phyloP scores from a whole-genome alignment of 169 alveolate species.

The Eimeria praecox region DNA sequence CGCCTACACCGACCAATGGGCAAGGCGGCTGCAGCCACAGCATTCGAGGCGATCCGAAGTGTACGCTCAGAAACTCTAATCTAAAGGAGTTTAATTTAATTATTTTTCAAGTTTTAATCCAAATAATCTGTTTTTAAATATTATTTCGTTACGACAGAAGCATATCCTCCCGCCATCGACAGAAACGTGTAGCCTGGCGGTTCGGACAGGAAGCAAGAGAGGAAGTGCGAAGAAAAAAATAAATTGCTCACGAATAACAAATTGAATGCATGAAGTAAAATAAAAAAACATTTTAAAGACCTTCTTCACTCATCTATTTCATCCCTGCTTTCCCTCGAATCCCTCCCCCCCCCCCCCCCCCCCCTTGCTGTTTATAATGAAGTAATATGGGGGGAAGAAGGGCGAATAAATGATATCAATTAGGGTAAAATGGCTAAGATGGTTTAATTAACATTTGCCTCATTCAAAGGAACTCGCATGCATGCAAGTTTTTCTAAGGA shows the following conservation, averaged over 20 bases:
- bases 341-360: too few relatives aligned
- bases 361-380: too few relatives aligned
- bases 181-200: not conserved
- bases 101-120: not conserved
- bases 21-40: not conserved
- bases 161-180: not conserved
- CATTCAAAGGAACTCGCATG: not conserved
- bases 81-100: not conserved
- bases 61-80: not conserved
- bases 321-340: not conserved
- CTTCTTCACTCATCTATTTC: not conserved
- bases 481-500: not conserved
- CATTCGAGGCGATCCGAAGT: not conserved
- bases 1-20: not conserved
- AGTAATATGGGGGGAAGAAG: too few relatives aligned
- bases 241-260: not conserved
- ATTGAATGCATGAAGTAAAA: not conserved
- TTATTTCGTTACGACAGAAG: not conserved
- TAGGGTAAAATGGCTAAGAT: not conserved
- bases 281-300: not conserved
- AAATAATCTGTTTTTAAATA: not conserved
- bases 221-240: not conserved
- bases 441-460: not conserved
- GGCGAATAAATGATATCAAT: not conserved
- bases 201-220: too few relatives aligned